Conservation (phyloP, 2,329 filamentous ascomycete species). For the Curvularia hawaiiensis region DNA sequence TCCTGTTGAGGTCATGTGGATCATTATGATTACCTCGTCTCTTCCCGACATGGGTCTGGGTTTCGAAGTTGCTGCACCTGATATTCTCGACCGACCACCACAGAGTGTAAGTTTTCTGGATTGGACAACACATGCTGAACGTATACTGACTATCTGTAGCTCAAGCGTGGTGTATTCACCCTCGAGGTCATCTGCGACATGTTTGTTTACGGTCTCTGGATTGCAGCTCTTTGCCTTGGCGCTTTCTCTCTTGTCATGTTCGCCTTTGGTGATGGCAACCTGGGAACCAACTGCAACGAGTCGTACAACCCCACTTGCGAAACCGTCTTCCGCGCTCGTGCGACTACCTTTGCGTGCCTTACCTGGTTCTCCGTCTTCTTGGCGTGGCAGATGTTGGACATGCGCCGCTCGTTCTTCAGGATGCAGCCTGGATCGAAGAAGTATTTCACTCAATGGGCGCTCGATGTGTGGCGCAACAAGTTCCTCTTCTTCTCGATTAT, state of each 20-base stretch:
- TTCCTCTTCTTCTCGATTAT: conserved; percentile 60
- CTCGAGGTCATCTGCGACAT: conserved; percentile 47
- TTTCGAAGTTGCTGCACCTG: conserved; percentile 73
- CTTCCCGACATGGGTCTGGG: conserved; percentile 83
- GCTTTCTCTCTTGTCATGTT: conserved; percentile 46
- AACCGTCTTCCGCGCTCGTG: conserved; percentile 60
- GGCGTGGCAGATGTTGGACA: conserved; percentile 74
- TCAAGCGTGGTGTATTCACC: conserved; percentile 48
- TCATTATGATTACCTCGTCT: conserved; percentile 88
- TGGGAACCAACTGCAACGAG: conserved; percentile 43
- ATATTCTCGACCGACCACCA: conserved; percentile 81
- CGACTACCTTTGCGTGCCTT: conserved; percentile 74
- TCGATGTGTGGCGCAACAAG: conserved; percentile 72
- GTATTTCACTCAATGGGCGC: conserved; percentile 65
- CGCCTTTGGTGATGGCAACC: conserved; percentile 40
- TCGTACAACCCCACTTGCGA: conserved; percentile 34
- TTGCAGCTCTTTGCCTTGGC: conserved; percentile 37
- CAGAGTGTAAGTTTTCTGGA: conserved; percentile 51
- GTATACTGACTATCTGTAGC: conserved; percentile 13
- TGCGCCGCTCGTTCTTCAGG: conserved; percentile 74
- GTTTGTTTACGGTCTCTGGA: conserved; percentile 47
- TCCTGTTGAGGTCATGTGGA: conserved; percentile 88
- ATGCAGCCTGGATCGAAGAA: conserved; percentile 68
- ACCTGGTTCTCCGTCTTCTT: conserved; percentile 79
- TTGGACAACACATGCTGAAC: neutral